Conservation (phyloP, 2,329 filamentous ascomycete genomes). For the Leptographium galeiforme region DNA sequence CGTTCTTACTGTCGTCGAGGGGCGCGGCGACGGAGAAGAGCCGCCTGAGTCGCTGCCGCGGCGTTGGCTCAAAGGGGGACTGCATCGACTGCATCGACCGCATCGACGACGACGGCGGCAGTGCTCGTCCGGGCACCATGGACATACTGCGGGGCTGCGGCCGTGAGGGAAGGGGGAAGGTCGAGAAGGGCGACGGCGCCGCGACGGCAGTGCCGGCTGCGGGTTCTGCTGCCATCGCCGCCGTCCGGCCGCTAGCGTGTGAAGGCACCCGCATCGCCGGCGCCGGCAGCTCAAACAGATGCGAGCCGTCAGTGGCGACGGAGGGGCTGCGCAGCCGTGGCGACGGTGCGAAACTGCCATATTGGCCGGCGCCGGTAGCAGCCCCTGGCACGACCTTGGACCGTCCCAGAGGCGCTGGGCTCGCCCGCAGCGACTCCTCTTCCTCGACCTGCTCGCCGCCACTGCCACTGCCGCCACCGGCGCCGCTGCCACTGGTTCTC, state of each 20-base stretch:
- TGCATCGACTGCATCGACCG: conserved; percentile 14
- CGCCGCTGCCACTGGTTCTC: conserved; percentile 11
- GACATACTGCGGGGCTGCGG: conserved; percentile 20
- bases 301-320: conserved; percentile 5
- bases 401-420: conserved; percentile 15
- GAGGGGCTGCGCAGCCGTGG: conserved; percentile 19
- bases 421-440: conserved; percentile 11
- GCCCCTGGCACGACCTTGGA: conserved; percentile 25
- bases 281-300: conserved; percentile 37
- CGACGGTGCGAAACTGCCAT: conserved; percentile 39
- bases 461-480: conserved; percentile 8
- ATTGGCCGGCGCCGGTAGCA: conserved; percentile 26
- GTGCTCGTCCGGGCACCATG: conserved; percentile 6
- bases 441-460: conserved; percentile 7
- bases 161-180: neutral
- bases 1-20: conserved; percentile 15
- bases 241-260: neutral
- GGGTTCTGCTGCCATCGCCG: neutral
- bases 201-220: too few species aligned
- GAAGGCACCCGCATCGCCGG: conserved; percentile 32
- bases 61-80: conserved; percentile 11
- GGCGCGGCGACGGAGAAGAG: conserved; percentile 25
- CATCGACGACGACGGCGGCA: conserved; percentile 15
- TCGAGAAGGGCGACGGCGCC: too few species aligned
- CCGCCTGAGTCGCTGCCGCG: conserved; percentile 21